Conservation (phyloP, 164 flowering plant species). For the Umbilicus rupestris region DNA sequence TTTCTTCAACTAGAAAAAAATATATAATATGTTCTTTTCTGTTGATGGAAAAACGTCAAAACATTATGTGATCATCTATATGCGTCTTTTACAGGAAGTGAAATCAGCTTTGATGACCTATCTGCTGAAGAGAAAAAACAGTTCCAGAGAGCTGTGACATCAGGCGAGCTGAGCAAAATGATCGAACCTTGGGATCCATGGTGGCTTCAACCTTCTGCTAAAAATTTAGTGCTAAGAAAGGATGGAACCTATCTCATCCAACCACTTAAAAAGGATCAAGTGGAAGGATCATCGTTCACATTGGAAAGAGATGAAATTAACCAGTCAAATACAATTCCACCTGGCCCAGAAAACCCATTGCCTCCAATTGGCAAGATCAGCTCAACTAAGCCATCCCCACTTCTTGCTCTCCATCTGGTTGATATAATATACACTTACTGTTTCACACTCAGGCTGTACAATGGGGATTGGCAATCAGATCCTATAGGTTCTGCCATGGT, state of each 20-base stretch:
- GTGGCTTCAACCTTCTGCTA: conserved; percentile 82
- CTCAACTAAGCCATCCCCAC: conserved; percentile 60
- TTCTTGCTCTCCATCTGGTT: conserved; percentile 58
- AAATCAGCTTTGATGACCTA: conserved; percentile 54
- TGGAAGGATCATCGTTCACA: conserved; percentile 14
- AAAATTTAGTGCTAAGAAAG: conserved; percentile 38
- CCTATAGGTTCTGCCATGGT: conserved; percentile 51
- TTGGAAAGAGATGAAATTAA: conserved; percentile 18
- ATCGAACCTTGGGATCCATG: conserved; percentile 93
- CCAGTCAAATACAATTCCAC: conserved; percentile 40
- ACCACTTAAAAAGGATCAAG: conserved; percentile 27
- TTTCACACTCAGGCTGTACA: conserved; percentile 80
- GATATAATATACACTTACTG: conserved; percentile 80
- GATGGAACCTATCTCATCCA: conserved; percentile 63
- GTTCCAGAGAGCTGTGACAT: conserved; percentile 70
- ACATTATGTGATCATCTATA: background rate
- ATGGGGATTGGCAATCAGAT: conserved; percentile 86
- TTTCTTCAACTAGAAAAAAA: background rate
- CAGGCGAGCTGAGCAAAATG: conserved; percentile 85
- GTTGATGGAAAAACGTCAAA: background rate
- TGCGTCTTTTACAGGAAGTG: conserved; percentile 33
- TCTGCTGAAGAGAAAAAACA: conserved; percentile 52
- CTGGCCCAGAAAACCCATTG: conserved; percentile 66
- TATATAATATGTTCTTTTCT: background rate
- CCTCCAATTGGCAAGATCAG: conserved; percentile 44